Evolutionary conservation across 2,329 filamentous ascomycete genomes (phyloP), one percentile per base, ranked within the genome.

Genomic region (Fusarium bactridioides): DNA sequence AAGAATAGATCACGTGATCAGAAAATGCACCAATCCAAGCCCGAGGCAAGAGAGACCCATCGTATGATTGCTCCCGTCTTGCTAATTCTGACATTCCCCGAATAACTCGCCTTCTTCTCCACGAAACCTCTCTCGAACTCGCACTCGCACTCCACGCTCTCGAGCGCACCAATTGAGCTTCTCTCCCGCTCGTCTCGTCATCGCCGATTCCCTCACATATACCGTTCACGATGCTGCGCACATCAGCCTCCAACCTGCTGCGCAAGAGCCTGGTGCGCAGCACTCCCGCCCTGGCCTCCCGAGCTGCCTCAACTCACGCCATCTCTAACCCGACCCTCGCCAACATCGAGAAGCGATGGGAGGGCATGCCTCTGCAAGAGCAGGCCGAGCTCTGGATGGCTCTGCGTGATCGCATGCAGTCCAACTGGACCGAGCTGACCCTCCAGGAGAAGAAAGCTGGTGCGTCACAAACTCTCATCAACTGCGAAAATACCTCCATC

Each of bases 281-380:
- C 82, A 83, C 84, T 78, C 79, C 82, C 75, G 82, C 85, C 79
- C 82, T 85, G 78, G 83, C 84, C 78, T 82, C 84, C 73, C 84
- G 85, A 76, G 86, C 86, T 80, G 86, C 89, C 79, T 90, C 92
- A 78, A 93, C 93, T 78, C 94, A 97, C 84, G 95, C 95, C 82
- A 97, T 99, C 86, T 97, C 95, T 81, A 98, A 98, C 88, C 96
- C 97, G 78, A 98, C 94, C 67, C 90, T 99, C 80, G 93, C 94
- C 85, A 94, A 97, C 86, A 98, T 99, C 82, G 96, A 99, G 91
- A 98, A 97, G 92, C 90, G 96, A 88, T 99, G 96, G 96, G 96
- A 99, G 88, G 90, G 88, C 74, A 95, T 98, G 93, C 95, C 95
- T 67, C 94, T 96, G 74, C 94, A 97, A 89, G 96, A 99, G 90